Percentiles rank a stretch among this genome's conserved stretches.
Evolutionary conservation across 768 basidiomycete species (phyloP).

Genomic region (Pisolithus sp.): DNA sequence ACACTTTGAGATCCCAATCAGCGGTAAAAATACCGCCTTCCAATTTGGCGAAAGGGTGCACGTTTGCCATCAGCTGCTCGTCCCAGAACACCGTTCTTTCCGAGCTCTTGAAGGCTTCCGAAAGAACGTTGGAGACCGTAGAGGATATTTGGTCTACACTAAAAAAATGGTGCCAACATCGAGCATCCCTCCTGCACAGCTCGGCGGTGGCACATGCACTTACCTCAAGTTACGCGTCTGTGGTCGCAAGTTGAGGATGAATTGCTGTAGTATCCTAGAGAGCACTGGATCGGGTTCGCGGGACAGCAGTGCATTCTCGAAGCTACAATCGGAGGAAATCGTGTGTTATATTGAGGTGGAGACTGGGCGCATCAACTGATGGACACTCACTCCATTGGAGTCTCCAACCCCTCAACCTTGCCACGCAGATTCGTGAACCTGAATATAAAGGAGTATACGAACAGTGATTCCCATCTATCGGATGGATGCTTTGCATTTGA

Average conservation of each 20-base stretch:
- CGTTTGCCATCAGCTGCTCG: conserved; percentile 56
- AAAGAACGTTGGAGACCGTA: conserved; percentile 61
- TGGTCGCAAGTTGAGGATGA: conserved; percentile 77
- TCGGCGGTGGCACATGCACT: conserved; percentile 32
- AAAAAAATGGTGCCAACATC: conserved; percentile 27
- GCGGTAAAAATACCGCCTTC: conserved; percentile 74
- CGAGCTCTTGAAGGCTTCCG: conserved; percentile 65
- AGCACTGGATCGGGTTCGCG: conserved; percentile 68
- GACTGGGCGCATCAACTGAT: conserved; percentile 13
- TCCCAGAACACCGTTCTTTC: conserved; percentile 81
- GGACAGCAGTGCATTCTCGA: conserved; percentile 73
- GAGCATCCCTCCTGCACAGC: conserved; percentile 22
- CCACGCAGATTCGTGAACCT: conserved; percentile 71
- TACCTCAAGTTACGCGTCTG: conserved; percentile 89
- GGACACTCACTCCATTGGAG: conserved; percentile 73
- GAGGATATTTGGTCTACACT: conserved; percentile 80
- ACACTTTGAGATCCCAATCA: conserved; percentile 78
- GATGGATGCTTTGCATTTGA: conserved; percentile 66
- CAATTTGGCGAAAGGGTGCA: conserved; percentile 64
- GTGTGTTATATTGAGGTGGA: conserved; percentile 25
- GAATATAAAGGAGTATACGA: conserved; percentile 80
- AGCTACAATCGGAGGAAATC: conserved; percentile 39
- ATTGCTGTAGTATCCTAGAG: conserved; percentile 64
- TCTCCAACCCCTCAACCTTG: conserved; percentile 74
- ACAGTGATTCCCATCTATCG: conserved; percentile 83